Evolutionary conservation across 1,139 yeast species (phyloP).

Genomic region (Zygoascus meyerae): DNA sequence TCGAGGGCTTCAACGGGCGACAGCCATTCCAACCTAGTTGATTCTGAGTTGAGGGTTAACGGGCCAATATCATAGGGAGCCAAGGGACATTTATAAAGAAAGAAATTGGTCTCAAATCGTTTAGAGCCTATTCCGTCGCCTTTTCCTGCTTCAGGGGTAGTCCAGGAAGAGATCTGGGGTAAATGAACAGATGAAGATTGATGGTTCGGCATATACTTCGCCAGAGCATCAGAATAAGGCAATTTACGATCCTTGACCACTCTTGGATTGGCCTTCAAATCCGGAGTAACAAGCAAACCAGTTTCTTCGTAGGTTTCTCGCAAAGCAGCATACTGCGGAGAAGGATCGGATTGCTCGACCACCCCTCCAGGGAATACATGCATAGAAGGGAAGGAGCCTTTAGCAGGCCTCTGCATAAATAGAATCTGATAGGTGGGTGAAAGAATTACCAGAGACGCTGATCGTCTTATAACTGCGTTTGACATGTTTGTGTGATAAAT

Average conservation of each 20-base stretch:
- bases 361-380: slow-evolving; percentile 35
- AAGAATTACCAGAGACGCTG: slow-evolving; percentile 30
- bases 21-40: slow-evolving; percentile 27
- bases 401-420: slow-evolving; percentile 29
- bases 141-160: slow-evolving; percentile 24
- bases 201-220: background rate
- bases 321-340: slow-evolving; percentile 29
- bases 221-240: slow-evolving; percentile 9
- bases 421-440: slow-evolving; percentile 27
- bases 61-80: slow-evolving; percentile 7
- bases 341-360: slow-evolving; percentile 26
- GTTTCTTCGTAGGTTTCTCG: slow-evolving; percentile 35
- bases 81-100: slow-evolving; percentile 17
- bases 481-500: background rate
- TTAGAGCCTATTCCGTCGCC: too few relatives aligned
- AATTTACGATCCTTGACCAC: background rate
- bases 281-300: slow-evolving; percentile 27
- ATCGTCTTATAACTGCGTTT: slow-evolving; percentile 10
- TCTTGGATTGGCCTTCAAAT: slow-evolving; percentile 11
- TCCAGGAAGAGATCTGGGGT: slow-evolving; percentile 26
- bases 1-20: slow-evolving; percentile 26
- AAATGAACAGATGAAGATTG: slow-evolving; percentile 2
- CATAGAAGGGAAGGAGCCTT: slow-evolving; percentile 28
- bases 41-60: slow-evolving; percentile 15
- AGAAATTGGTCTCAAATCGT: slow-evolving; percentile 31